Conservation (phyloP, 1,284 basidiomycete species). For the Pseudozyma hubeiensis region DNA sequence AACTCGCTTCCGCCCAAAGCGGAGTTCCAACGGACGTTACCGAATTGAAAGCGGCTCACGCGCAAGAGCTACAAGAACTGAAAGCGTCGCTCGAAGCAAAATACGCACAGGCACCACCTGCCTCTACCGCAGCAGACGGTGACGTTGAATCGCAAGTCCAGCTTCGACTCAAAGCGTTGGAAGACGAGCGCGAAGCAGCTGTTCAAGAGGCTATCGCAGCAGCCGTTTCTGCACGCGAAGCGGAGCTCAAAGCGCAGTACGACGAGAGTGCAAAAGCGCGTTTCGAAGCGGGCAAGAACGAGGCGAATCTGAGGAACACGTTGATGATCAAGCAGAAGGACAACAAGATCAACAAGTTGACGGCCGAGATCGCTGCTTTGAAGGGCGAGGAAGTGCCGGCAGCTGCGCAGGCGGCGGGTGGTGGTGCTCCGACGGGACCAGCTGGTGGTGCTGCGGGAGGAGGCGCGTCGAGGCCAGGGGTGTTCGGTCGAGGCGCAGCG, state of each 20-base stretch:
- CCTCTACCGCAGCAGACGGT: neutral
- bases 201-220: conserved; percentile 47
- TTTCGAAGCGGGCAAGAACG: conserved; percentile 66
- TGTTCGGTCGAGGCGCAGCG: conserved; percentile 45
- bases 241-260: conserved; percentile 58
- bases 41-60: conserved; percentile 43
- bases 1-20: conserved; percentile 29
- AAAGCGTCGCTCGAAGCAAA: conserved; percentile 36
- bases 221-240: conserved; percentile 58
- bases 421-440: conserved; percentile 10
- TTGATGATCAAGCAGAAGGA: conserved; percentile 66
- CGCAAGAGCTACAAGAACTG: conserved; percentile 41
- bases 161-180: conserved; percentile 42
- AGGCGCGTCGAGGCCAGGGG: conserved; percentile 17
- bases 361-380: conserved; percentile 60
- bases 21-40: conserved; percentile 21
- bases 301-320: conserved; percentile 65
- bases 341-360: conserved; percentile 64
- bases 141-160: conserved; percentile 49
- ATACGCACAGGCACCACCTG: conserved; percentile 17
- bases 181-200: conserved; percentile 46
- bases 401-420: neutral
- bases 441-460: conserved; percentile 4
- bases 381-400: conserved; percentile 47
- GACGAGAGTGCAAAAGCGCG: conserved; percentile 60